Evolutionary conservation across 257 asterid genomes (phyloP), one percentile per base, ranked within the genome.

Genomic region (Salvia miltiorrhiza): DNA sequence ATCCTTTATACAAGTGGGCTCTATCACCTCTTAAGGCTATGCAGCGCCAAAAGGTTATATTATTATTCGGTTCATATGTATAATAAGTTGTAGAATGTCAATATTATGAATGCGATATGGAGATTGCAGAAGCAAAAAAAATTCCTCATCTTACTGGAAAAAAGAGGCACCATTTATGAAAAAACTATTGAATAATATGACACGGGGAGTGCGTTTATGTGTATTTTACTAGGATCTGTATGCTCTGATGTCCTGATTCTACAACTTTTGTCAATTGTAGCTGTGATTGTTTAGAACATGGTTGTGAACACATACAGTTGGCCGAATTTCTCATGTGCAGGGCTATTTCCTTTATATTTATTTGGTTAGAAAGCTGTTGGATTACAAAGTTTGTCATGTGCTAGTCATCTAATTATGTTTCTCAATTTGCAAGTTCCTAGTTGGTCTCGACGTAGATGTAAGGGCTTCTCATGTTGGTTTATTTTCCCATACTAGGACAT

Each of bases 1-100:
- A 93, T 72, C 99, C 99, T 52, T 73, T 93, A 63, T 93, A 90
- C 60, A 93, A 90, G 85, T 90, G 99, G 99, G 99, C 99, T 75
- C 71, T 93, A 65, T 93, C 99, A 30, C 99, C 99, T 73, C 83
- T 93, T 61, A 90, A 93, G 81, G 99, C 99, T 69, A 81, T 93
- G 89, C 97, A 90, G 66, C 97, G 95, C 69, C 99, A 93, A 74
- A 90, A 93, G 99, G 99, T 93, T n/a, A 79, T 44, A 37, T 49
- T 52, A 44, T 12, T 63, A 21, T 58, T 52, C 23, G 50, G 3
- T 12, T 59, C 50, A 40, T 66, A 11, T 47, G 57, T 45, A 14
- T 81, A 20, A 33, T 37, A 61, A 32, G 30, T 41, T 5, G 63
- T 67, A 44, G 60, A 44, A 49, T 66, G 9, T 35, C 37, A 37